Conservation (phyloP, 345 rosid species). For the Brassica incana region DNA sequence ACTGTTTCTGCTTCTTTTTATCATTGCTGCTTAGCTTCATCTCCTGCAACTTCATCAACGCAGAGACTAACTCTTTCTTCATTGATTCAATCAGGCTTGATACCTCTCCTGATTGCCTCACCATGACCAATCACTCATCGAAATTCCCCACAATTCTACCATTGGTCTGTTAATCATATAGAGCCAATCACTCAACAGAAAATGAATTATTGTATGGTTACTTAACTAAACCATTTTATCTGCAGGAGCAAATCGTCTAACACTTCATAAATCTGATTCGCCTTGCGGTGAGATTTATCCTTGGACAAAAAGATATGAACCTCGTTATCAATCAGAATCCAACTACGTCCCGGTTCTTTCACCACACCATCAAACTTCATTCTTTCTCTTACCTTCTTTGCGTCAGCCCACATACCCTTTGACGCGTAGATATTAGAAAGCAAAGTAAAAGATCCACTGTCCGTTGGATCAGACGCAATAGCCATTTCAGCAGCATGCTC, state of each 20-base stretch:
- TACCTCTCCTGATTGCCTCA: not conserved
- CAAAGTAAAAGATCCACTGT: conserved; percentile 64
- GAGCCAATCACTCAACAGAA: not conserved
- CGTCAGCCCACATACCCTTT: conserved; percentile 72
- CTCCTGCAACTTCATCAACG: conserved; percentile 1
- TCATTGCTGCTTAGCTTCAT: conserved; percentile 2
- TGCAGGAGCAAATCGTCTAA: conserved; percentile 53
- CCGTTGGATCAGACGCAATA: conserved; percentile 54
- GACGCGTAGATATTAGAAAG: conserved; percentile 69
- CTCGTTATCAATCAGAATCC: conserved; percentile 54
- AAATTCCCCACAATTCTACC: not conserved
- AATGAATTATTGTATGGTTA: not conserved
- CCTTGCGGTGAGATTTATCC: conserved; percentile 47
- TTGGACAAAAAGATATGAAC: conserved; percentile 57
- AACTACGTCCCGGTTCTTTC: conserved; percentile 78
- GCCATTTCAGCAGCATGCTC: conserved; percentile 72
- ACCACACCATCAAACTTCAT: conserved; percentile 61
- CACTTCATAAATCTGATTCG: conserved; percentile 44
- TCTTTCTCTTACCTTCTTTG: conserved; percentile 57
- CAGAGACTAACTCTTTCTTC: not conserved
- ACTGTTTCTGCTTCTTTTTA: not conserved
- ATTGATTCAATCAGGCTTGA: conserved; percentile 1
- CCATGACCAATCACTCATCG: not conserved
- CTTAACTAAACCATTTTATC: conserved; percentile 41
- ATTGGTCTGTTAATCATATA: conserved; percentile 1